These are phyloP conservation scores for Chalaropsis ovoidea DNA, from an alignment of 2,329 filamentous ascomycete species.

Conservation along the genomic window DNA sequence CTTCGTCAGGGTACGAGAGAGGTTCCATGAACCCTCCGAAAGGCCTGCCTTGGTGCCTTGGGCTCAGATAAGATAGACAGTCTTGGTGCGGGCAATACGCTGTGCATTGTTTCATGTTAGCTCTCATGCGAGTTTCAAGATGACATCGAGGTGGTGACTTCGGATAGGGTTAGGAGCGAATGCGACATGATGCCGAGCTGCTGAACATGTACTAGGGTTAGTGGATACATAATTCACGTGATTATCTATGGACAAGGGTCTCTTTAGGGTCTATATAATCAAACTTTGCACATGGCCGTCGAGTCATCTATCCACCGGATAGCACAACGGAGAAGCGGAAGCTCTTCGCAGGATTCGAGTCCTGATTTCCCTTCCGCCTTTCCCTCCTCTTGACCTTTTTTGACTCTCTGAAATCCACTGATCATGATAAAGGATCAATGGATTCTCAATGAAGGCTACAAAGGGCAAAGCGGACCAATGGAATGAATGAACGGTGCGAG, in stretches of 20 bases:
- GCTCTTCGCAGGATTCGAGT: slow-evolving; percentile 3
- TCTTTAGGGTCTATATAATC: no score
- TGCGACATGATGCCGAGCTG: neutral
- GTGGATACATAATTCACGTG: neutral
- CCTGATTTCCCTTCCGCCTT: neutral
- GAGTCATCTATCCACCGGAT: slow-evolving; percentile 4
- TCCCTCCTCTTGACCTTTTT: neutral
- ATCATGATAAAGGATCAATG: slow-evolving; percentile 7
- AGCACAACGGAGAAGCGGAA: slow-evolving; percentile 5
- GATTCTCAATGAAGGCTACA: neutral
- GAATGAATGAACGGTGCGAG: neutral
- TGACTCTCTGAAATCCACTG: slow-evolving; percentile 1
- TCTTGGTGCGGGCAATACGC: neutral
- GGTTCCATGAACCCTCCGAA: neutral
- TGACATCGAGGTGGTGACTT: neutral
- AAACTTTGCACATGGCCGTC: neutral
- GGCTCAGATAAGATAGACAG: no score
- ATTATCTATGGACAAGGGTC: neutral
- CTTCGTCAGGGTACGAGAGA: neutral
- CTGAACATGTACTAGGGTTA: no score
- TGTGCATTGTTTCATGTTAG: neutral
- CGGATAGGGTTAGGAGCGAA: neutral
- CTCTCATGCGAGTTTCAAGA: neutral
- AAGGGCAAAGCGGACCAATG: neutral
- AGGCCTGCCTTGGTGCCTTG: neutral